A percentile compares a stretch with the other conserved stretches of the same genome.
Conservation (phyloP, 257 asterid genomes). For the Scutellaria galericulata region DNA sequence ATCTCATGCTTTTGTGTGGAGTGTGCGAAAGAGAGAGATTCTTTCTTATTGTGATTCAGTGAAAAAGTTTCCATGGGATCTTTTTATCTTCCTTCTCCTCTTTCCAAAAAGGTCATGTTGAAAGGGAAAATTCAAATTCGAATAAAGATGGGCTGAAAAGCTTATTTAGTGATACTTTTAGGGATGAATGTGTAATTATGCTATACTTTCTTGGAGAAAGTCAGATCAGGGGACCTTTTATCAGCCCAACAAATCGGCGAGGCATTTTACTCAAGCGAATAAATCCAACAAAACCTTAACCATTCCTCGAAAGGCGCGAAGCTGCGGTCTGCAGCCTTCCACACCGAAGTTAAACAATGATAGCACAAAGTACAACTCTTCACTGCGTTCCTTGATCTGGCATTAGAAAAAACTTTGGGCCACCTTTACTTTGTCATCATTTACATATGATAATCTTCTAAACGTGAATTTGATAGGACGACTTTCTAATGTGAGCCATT, state of each 20-base stretch:
- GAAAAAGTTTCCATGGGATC: constrained; percentile 26
- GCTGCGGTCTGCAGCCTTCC: constrained; percentile 12
- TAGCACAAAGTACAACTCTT: constrained; percentile 12
- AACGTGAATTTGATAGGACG: background rate
- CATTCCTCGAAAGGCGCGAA: constrained; percentile 36
- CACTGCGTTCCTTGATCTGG: constrained; percentile 11
- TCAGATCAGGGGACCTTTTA: background rate
- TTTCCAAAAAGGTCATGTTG: constrained; percentile 17
- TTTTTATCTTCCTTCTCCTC: background rate
- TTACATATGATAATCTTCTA: too few relatives aligned
- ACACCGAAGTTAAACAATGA: constrained; percentile 16
- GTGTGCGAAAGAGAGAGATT: too few relatives aligned
- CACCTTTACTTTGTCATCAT: background rate
- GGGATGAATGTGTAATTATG: constrained; percentile 10
- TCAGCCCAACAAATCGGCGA: constrained; percentile 36
- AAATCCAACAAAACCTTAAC: constrained; percentile 16
- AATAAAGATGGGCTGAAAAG: constrained; percentile 17
- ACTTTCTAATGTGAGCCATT: too few relatives aligned
- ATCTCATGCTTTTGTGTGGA: too few relatives aligned
- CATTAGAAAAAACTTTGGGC: background rate
- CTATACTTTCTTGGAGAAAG: background rate
- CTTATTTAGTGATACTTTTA: background rate
- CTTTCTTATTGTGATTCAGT: background rate
- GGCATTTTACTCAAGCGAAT: constrained; percentile 14
- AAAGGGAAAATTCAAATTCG: background rate